Conservation (phyloP, 2,329 filamentous ascomycete genomes). For the Colletotrichum theobromicola region DNA sequence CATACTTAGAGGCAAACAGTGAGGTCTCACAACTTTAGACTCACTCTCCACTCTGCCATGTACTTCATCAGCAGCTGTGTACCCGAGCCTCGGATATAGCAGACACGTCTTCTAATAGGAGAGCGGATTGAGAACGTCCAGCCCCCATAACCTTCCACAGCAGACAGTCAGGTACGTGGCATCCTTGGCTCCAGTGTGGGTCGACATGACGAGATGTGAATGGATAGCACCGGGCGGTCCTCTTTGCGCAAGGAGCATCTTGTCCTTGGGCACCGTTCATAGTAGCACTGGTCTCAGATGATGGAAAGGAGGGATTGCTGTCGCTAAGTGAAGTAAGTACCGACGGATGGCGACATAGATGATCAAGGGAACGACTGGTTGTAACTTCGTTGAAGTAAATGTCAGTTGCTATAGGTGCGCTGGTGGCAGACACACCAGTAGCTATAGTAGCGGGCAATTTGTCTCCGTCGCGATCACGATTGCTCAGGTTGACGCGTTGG, state of each 20-base stretch:
- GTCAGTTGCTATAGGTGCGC: background rate
- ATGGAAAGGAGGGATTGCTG: accelerated
- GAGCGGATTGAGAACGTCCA: background rate
- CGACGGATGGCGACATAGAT: accelerated
- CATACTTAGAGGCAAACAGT: background rate
- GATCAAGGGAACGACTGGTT: background rate
- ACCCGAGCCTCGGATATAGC: background rate
- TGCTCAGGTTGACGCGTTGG: too few relatives aligned
- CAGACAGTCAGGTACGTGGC: background rate
- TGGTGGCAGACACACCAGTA: background rate
- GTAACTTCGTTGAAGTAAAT: too few relatives aligned
- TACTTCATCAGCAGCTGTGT: background rate
- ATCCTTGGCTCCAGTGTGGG: background rate
- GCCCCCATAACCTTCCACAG: background rate
- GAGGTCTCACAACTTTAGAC: background rate
- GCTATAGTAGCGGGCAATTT: background rate
- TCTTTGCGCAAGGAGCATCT: background rate
- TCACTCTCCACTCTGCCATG: background rate
- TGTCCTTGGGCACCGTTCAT: accelerated
- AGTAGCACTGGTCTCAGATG: background rate
- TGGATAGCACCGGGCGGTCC: background rate
- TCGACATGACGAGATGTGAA: too few relatives aligned
- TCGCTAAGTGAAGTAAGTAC: too few relatives aligned
- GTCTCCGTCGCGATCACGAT: too few relatives aligned
- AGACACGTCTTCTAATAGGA: background rate